Evolutionary conservation across 1,284 basidiomycete species (phyloP).

Genomic region (Laetiporus sulphureus): DNA sequence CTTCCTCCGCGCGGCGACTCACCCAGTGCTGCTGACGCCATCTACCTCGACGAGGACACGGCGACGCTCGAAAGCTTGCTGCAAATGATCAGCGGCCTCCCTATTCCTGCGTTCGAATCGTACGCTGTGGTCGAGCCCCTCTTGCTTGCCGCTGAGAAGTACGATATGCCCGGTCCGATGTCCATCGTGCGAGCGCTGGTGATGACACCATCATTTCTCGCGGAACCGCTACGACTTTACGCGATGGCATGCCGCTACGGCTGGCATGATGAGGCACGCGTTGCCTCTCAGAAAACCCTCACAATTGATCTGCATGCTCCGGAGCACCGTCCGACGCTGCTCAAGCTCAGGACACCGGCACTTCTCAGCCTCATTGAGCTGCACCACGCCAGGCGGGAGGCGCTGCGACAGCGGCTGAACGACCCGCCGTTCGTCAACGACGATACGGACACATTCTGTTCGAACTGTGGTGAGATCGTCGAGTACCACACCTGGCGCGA

Average conservation of each 20-base stretch:
- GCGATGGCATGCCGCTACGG: conserved; percentile 48
- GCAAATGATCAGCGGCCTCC: conserved; percentile 51
- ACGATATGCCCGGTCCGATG: conserved; percentile 57
- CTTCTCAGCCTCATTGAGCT: conserved; percentile 45
- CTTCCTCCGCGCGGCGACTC: conserved; percentile 36
- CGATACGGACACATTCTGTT: conserved; percentile 32
- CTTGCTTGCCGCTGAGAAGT: conserved; percentile 57
- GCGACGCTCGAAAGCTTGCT: conserved; percentile 47
- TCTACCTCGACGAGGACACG: conserved; percentile 51
- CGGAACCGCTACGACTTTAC: conserved; percentile 50
- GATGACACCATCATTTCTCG: conserved; percentile 40
- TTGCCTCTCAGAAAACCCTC: conserved; percentile 37
- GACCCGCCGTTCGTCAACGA: conserved; percentile 54
- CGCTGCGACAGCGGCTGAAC: conserved; percentile 40
- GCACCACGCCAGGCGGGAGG: conserved; percentile 43
- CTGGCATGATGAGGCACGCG: conserved; percentile 46
- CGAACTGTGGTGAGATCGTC: conserved; percentile 38
- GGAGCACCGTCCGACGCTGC: conserved; percentile 36
- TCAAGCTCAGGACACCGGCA: conserved; percentile 42
- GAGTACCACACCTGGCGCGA: conserved; percentile 60
- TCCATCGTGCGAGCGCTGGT: conserved; percentile 49
- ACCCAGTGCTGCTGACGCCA: conserved; percentile 26
- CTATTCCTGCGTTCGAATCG: conserved; percentile 40
- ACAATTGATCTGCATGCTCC: conserved; percentile 41
- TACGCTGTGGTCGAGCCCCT: conserved; percentile 48